phyloP scores from a whole-genome alignment of 2,329 filamentous ascomycete genomes.

The Paradendryphiella salina region DNA sequence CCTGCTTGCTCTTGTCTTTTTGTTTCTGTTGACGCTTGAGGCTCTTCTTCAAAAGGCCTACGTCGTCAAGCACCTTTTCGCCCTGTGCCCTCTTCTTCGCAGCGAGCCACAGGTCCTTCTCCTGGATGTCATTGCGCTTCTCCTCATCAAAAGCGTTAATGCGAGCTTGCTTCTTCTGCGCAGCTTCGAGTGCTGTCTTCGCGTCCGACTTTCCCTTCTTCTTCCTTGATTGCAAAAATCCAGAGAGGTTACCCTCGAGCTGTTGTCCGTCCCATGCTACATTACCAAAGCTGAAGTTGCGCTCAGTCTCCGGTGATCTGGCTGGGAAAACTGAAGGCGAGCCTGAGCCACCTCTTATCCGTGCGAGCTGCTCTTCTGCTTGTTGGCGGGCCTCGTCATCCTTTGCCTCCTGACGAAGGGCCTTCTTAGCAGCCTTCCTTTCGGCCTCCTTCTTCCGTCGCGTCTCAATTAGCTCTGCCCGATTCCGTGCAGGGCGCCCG shows the following conservation, averaged over 20 bases:
- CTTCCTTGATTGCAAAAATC: constrained; percentile 67
- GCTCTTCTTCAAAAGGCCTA: constrained; percentile 81
- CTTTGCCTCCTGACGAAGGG: constrained; percentile 74
- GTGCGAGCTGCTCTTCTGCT: constrained; percentile 60
- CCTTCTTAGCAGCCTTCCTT: constrained; percentile 86
- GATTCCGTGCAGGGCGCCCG: constrained; percentile 78
- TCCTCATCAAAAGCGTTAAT: constrained; percentile 73
- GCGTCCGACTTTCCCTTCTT: constrained; percentile 83
- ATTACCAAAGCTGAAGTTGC: constrained; percentile 85
- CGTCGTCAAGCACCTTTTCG: constrained; percentile 85
- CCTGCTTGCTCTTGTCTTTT: constrained; percentile 89
- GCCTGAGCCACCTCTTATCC: constrained; percentile 62
- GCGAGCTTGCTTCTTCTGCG: constrained; percentile 83
- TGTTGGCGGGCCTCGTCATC: constrained; percentile 71
- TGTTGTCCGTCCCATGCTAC: constrained; percentile 90
- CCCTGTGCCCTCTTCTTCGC: constrained; percentile 88
- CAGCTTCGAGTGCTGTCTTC: constrained; percentile 80
- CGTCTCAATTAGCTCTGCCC: constrained; percentile 89
- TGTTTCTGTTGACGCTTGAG: constrained; percentile 87
- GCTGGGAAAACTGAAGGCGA: constrained; percentile 58
- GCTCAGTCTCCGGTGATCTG: constrained; percentile 53
- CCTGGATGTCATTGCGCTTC: constrained; percentile 82
- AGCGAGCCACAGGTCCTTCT: constrained; percentile 93
- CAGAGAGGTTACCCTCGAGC: constrained; percentile 69
- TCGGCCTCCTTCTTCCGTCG: constrained; percentile 85